Evolutionary conservation across 768 basidiomycete species (phyloP).

Genomic region (Fomitopsis serialis): DNA sequence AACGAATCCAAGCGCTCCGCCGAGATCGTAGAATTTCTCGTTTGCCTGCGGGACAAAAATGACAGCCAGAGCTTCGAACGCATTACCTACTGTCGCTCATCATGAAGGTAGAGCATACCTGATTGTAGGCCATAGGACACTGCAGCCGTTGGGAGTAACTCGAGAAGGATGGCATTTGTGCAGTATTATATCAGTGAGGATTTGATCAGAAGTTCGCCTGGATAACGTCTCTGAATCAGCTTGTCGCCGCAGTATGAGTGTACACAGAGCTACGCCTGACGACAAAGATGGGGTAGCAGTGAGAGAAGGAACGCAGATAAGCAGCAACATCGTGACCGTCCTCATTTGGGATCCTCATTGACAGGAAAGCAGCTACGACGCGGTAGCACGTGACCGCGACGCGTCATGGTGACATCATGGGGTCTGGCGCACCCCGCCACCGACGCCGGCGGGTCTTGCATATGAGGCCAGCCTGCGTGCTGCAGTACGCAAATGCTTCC

Average conservation of each 20-base stretch:
- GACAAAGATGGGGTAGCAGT: too few species aligned
- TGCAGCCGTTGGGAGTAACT: conserved; percentile 42
- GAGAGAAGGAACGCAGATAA: background rate
- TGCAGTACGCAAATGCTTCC: too few species aligned
- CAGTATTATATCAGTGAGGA: too few species aligned
- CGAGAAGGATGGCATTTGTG: conserved; percentile 45
- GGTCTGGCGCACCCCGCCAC: background rate
- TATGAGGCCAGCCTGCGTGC: too few species aligned
- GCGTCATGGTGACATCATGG: background rate
- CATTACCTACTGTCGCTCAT: background rate
- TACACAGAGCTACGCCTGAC: too few species aligned
- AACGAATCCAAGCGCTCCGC: conserved; percentile 62
- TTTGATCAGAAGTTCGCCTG: too few species aligned
- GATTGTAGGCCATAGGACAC: conserved; percentile 50
- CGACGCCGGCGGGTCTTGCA: background rate
- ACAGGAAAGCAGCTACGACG: background rate
- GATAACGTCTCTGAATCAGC: too few species aligned
- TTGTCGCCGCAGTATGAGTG: background rate
- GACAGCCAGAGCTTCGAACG: conserved; percentile 40
- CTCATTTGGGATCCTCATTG: too few species aligned
- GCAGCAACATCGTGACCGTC: too few species aligned
- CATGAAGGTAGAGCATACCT: conserved; percentile 23
- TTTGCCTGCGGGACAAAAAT: conserved; percentile 62
- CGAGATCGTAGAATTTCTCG: conserved; percentile 64
- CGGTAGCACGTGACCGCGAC: conserved; percentile 1